Evolutionary conservation across 2,329 filamentous ascomycete genomes (phyloP).

Genomic region (Alternaria brassicicola): DNA sequence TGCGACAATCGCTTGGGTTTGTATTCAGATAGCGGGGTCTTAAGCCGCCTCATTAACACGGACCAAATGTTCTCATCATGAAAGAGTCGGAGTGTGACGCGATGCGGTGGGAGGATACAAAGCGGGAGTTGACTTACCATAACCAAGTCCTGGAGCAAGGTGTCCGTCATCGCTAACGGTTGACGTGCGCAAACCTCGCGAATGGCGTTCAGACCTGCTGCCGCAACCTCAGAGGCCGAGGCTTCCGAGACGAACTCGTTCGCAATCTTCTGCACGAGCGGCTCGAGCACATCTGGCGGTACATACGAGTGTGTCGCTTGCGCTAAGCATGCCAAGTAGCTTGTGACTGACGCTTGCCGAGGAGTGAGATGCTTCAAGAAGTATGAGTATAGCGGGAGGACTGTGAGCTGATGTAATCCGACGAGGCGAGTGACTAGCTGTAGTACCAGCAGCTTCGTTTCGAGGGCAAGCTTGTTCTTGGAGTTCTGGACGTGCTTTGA

Average conservation of each 20-base stretch:
- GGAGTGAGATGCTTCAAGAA: slow-evolving; percentile 15
- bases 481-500: slow-evolving; percentile 87
- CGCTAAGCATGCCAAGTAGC: slow-evolving; percentile 88
- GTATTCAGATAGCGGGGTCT: slow-evolving; percentile 86
- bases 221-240: slow-evolving; percentile 85
- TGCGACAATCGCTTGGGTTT: slow-evolving; percentile 76
- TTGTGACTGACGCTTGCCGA: slow-evolving; percentile 82
- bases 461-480: slow-evolving; percentile 82
- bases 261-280: slow-evolving; percentile 90
- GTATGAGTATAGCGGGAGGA: slow-evolving; percentile 91
- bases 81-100: slow-evolving; percentile 43
- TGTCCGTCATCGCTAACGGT: slow-evolving; percentile 94
- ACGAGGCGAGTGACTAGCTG: slow-evolving; percentile 91
- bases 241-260: slow-evolving; percentile 99
- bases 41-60: slow-evolving; percentile 95
- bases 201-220: slow-evolving; percentile 92
- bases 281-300: slow-evolving; percentile 89
- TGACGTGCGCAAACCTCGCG: slow-evolving; percentile 92
- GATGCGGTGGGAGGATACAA: slow-evolving; percentile 23
- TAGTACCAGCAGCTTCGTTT: slow-evolving; percentile 87
- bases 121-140: slow-evolving; percentile 54
- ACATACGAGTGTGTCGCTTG: slow-evolving; percentile 91
- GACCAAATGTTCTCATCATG: slow-evolving; percentile 91
- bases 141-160: slow-evolving; percentile 91
- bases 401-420: slow-evolving; percentile 87